A percentile compares a stretch with the other conserved stretches of the same genome.
These are phyloP conservation scores for Dioscorea zingiberensis DNA, from an alignment of 106 monocot genomes.

Conservation along the genomic window DNA sequence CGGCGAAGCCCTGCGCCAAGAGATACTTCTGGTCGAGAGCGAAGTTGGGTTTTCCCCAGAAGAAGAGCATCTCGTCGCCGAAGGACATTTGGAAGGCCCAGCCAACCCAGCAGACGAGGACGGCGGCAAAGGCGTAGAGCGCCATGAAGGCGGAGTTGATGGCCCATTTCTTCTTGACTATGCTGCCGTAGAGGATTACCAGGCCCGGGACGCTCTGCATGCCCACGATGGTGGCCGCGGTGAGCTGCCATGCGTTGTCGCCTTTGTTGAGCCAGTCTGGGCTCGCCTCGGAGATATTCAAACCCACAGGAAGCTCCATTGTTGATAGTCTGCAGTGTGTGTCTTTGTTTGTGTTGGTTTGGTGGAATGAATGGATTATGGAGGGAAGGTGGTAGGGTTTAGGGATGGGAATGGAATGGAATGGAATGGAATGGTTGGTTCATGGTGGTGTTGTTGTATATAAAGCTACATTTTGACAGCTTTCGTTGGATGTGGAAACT, in stretches of 20 bases:
- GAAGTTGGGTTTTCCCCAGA: slow-evolving; percentile 17
- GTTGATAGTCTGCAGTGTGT: too few species aligned
- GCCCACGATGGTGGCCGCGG: neutral
- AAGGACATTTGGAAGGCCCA: slow-evolving; percentile 29
- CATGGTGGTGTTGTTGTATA: too few species aligned
- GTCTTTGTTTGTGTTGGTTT: too few species aligned
- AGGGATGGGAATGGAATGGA: too few species aligned
- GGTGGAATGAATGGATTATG: too few species aligned
- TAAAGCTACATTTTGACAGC: too few species aligned
- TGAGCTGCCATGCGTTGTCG: neutral
- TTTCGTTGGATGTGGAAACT: too few species aligned
- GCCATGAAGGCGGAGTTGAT: slow-evolving; percentile 51
- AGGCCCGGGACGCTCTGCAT: slow-evolving; percentile 15
- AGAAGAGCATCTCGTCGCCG: slow-evolving; percentile 11
- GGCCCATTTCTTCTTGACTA: slow-evolving; percentile 42
- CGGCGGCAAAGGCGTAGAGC: slow-evolving; percentile 54
- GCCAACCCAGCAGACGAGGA: slow-evolving; percentile 27
- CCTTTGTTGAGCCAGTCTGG: neutral
- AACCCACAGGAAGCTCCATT: too few species aligned
- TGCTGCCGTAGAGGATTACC: slow-evolving; percentile 36
- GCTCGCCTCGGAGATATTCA: neutral
- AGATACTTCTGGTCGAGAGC: slow-evolving; percentile 14
- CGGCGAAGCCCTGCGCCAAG: neutral
- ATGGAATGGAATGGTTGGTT: too few species aligned
- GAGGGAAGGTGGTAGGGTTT: too few species aligned